Percentiles rank a stretch among this genome's conserved stretches.
These are phyloP conservation scores for Talaromyces sp. DNA, from an alignment of 2,329 filamentous ascomycete genomes.

Conservation along the genomic window DNA sequence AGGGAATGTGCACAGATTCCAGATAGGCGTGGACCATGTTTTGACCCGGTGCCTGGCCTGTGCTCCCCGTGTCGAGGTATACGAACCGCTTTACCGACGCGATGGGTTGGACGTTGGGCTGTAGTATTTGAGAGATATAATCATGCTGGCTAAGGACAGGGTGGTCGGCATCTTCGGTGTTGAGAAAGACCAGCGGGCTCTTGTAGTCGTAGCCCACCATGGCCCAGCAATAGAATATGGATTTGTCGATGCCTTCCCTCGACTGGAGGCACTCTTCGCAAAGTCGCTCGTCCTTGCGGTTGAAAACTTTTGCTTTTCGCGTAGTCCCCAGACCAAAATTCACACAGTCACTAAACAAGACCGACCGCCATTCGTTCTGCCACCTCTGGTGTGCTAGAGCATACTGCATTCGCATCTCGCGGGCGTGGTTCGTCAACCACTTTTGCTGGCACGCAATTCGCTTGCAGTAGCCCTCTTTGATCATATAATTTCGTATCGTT, in stretches of 20 bases:
- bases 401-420: conserved; percentile 13
- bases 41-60: conserved; percentile 4
- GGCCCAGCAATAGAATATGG: conserved; percentile 13
- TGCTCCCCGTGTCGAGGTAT: conserved; percentile 10
- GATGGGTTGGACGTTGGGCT: conserved; percentile 13
- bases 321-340: conserved; percentile 13
- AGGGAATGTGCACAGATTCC: conserved; percentile 12
- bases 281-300: conserved; percentile 13
- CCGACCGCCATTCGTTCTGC: conserved; percentile 13
- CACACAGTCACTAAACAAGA: conserved; percentile 14
- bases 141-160: conserved; percentile 11
- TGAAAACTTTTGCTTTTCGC: conserved; percentile 13
- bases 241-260: conserved; percentile 11
- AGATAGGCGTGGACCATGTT: conserved; percentile 12
- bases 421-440: conserved; percentile 12
- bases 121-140: conserved; percentile 12
- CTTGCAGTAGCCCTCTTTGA: conserved; percentile 15
- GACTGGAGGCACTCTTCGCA: conserved; percentile 14
- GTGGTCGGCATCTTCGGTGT: conserved; percentile 4
- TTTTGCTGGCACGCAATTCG: conserved; percentile 14
- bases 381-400: conserved; percentile 11
- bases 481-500: conserved; percentile 15
- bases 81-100: conserved; percentile 9
- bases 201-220: conserved; percentile 16
- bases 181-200: conserved; percentile 12